Base-by-base conservation (phyloP, 2,329 filamentous ascomycete genomes). In the Dactylellina cionopaga region DNA sequence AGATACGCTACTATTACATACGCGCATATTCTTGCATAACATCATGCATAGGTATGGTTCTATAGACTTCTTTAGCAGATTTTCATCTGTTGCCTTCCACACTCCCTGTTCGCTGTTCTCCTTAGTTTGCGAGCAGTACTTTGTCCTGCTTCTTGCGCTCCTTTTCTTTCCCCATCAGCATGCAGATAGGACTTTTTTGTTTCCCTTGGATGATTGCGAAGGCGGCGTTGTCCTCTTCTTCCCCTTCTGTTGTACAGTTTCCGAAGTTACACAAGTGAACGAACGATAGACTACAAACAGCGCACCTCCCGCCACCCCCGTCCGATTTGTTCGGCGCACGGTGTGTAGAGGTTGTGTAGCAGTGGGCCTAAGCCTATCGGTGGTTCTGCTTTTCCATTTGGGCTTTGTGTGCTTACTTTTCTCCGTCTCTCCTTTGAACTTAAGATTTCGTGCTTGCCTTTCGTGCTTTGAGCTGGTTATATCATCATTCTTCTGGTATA, bases 191-290 rank as follows among this genome's bases (percentile, higher is more conserved):
- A 39, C 15, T n/a, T 27, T n/a, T 44, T 33, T 17, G 22, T 13
- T 44, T 46, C 46, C 9, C 25, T 58, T 58, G 37, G 5, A 41
- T 6, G 17, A 11, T 5, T 41, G 35, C 22, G 3, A 22, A 7
- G 51, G 2, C 29, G 15, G 25, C 33, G 51, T 55, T 24, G 33
- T 25, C 39, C 19, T 24, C 24, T 52, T 54, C 46, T 22, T 17
- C 29, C 27, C 19, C 19, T 29, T 37, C 25, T 62, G 47, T 41
- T 54, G 17, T 11, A 13, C 13, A 25, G 15, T 27, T 29, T 58
- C 44, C 44, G 39, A 65, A 63, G 68, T 65, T 72, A 72, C 68
- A 60, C 59, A 60, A 52, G n/a, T 47, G 25, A 52, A 24, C 44
- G 59, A 60, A 35, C 41, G 41, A 64, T 55, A 52, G 35, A 33